Conservation (phyloP, 495 filamentous ascomycete genomes). For the Pyrenula massariospora region DNA sequence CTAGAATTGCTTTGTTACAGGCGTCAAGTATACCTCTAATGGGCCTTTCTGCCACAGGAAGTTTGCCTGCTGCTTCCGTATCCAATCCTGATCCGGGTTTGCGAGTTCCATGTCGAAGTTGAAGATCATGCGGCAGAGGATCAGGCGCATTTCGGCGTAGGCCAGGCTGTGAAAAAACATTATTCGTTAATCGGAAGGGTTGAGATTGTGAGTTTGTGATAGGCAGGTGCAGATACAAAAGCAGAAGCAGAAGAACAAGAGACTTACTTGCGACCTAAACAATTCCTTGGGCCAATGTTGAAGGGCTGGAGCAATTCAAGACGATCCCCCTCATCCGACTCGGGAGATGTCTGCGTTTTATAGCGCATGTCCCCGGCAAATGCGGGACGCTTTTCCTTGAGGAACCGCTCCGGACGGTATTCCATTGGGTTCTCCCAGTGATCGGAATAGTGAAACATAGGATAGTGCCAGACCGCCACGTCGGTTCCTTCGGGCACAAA, state of each 20-base stretch:
- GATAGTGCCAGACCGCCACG: constrained; percentile 13
- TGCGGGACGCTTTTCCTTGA: constrained; percentile 11
- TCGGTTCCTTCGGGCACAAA: constrained; percentile 20
- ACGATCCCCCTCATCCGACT: constrained; percentile 16
- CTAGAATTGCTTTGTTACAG: neutral
- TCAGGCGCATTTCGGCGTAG: constrained; percentile 1
- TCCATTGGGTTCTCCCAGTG: constrained; percentile 21
- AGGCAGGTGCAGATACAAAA: neutral
- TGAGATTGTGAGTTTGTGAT: constrained; percentile 2
- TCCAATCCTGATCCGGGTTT: constrained; percentile 5
- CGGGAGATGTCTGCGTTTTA: neutral
- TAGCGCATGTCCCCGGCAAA: constrained; percentile 15
- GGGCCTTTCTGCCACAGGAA: neutral
- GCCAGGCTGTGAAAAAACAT: neutral
- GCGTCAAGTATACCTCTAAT: neutral
- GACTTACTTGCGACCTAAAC: constrained; percentile 45
- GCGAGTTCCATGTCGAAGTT: constrained; percentile 9
- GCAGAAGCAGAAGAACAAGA: neutral
- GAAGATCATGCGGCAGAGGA: constrained; percentile 8
- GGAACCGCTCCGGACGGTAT: constrained; percentile 31
- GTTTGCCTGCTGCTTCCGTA: constrained; percentile 5
- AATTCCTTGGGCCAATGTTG: constrained; percentile 43
- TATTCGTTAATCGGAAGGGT: constrained; percentile 5
- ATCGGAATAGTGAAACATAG: constrained; percentile 11
- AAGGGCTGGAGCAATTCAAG: constrained; percentile 40